These are phyloP conservation scores for Periconia macrospinosa DNA, from an alignment of 2,329 filamentous ascomycete species.

Conservation along the genomic window DNA sequence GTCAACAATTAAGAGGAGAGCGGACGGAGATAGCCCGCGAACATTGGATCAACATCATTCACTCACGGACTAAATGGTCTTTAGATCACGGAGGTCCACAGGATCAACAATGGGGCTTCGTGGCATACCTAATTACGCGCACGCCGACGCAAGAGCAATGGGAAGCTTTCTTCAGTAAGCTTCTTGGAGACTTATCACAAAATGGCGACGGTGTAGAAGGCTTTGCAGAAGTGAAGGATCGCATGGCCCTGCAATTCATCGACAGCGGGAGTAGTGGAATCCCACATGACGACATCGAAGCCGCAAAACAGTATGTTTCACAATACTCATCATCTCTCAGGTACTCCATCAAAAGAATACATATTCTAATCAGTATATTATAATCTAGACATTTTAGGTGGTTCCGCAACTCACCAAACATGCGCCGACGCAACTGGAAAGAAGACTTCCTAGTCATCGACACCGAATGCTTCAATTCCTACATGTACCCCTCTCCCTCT, in stretches of 20 bases:
- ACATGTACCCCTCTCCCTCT: background rate
- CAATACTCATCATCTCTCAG: too few species aligned
- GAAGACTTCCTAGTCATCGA: constrained; percentile 10
- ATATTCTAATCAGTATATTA: background rate
- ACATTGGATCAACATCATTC: constrained; percentile 9
- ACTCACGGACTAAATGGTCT: constrained; percentile 7
- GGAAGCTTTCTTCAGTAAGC: constrained; percentile 3
- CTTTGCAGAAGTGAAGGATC: constrained; percentile 1
- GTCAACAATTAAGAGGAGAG: constrained; percentile 1
- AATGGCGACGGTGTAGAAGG: constrained; percentile 8
- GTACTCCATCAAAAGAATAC: background rate
- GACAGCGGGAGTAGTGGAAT: constrained; percentile 1
- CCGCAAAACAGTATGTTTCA: constrained; percentile 3
- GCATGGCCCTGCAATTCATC: constrained; percentile 6
- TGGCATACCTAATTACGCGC: constrained; percentile 6
- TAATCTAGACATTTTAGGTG: constrained; percentile 2
- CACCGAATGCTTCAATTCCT: constrained; percentile 6
- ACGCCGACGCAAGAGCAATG: constrained; percentile 4
- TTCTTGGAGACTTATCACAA: background rate
- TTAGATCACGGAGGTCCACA: constrained; percentile 6
- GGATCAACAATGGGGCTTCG: constrained; percentile 10
- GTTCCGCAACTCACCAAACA: constrained; percentile 1
- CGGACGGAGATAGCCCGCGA: constrained; percentile 2
- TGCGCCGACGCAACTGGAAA: constrained; percentile 2
- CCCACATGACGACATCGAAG: constrained; percentile 8